Percentiles rank a stretch among this genome's conserved stretches.
Conservation (phyloP, 2,329 filamentous ascomycete species). For the Parasarocladium wereldwijsianum region DNA sequence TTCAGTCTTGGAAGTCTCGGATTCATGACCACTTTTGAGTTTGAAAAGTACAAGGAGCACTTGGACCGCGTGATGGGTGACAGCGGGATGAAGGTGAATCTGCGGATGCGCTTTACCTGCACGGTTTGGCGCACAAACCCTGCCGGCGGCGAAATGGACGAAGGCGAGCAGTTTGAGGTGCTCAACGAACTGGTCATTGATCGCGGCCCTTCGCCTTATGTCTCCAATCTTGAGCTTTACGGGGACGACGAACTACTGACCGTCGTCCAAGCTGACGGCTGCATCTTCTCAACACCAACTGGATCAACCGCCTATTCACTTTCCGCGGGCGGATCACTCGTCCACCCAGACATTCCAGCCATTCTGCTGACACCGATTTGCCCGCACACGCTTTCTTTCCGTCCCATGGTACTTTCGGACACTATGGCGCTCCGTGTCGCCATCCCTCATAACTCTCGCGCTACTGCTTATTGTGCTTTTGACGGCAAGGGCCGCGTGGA, state of each 20-base stretch:
- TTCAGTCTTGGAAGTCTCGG: slow-evolving; percentile 75
- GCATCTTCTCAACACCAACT: slow-evolving; percentile 94
- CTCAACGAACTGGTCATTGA: slow-evolving; percentile 98
- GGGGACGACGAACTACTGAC: slow-evolving; percentile 91
- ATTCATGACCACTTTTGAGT: slow-evolving; percentile 83
- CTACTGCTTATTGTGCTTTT: slow-evolving; percentile 92
- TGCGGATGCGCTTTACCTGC: slow-evolving; percentile 98
- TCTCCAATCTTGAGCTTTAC: slow-evolving; percentile 91
- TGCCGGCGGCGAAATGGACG: slow-evolving; percentile 52
- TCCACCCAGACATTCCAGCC: slow-evolving; percentile 92
- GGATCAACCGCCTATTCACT: slow-evolving; percentile 92
- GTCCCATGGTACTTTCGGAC: slow-evolving; percentile 94
- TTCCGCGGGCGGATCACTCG: slow-evolving; percentile 85
- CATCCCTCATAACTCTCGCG: slow-evolving; percentile 70
- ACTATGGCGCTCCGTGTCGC: slow-evolving; percentile 83
- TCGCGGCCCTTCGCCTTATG: slow-evolving; percentile 88
- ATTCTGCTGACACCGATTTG: slow-evolving; percentile 96
- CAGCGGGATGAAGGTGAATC: slow-evolving; percentile 87
- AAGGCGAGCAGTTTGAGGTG: slow-evolving; percentile 93
- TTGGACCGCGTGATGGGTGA: slow-evolving; percentile 86
- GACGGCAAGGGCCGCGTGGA: slow-evolving; percentile 95
- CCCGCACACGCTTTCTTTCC: slow-evolving; percentile 90
- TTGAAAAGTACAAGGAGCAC: slow-evolving; percentile 73
- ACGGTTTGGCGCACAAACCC: slow-evolving; percentile 72
- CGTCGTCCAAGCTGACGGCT: slow-evolving; percentile 90